phyloP scores from a whole-genome alignment of 208 protist species.

The Leishmania martiniquensis region DNA sequence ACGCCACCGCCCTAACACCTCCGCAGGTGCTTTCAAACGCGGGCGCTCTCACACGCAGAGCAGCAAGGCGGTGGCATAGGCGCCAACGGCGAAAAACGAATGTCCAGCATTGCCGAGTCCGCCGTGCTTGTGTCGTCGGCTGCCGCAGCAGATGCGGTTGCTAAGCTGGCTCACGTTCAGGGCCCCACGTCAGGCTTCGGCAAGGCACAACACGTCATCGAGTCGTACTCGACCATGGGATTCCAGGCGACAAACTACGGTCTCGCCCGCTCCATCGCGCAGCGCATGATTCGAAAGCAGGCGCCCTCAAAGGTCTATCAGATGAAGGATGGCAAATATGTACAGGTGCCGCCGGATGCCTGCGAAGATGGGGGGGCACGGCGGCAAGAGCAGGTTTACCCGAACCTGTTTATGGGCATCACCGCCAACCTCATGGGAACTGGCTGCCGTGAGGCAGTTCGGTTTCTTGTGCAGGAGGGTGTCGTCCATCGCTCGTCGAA shows the following conservation, averaged over 20 bases:
- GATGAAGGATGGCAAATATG: constrained; percentile 60
- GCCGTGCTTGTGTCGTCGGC: constrained; percentile 62
- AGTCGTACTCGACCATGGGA: constrained; percentile 51
- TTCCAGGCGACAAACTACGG: constrained; percentile 84
- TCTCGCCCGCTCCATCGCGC: constrained; percentile 50
- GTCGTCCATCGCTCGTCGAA: constrained; percentile 33
- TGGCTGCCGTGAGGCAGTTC: constrained; percentile 78
- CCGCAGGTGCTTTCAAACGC: too few species aligned
- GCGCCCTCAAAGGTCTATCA: constrained; percentile 51
- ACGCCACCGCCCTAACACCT: too few species aligned
- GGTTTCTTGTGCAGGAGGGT: constrained; percentile 80
- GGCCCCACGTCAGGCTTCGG: constrained; percentile 47
- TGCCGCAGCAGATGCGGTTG: constrained; percentile 13
- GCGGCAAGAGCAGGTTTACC: constrained; percentile 36
- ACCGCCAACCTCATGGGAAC: constrained; percentile 86
- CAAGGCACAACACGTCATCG: constrained; percentile 29
- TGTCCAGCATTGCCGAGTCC: constrained; percentile 55
- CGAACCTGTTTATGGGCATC: constrained; percentile 71
- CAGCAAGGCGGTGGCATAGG: neutral
- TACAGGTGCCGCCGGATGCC: constrained; percentile 36
- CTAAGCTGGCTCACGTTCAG: constrained; percentile 35
- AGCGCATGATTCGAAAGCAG: constrained; percentile 58
- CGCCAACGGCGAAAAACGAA: neutral
- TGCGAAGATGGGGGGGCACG: constrained; percentile 12
- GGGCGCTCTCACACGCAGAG: too few species aligned